Percentiles rank a stretch among this genome's conserved stretches.
Evolutionary conservation across 2,329 filamentous ascomycete species (phyloP).

Genomic region (Penicillium sp.): DNA sequence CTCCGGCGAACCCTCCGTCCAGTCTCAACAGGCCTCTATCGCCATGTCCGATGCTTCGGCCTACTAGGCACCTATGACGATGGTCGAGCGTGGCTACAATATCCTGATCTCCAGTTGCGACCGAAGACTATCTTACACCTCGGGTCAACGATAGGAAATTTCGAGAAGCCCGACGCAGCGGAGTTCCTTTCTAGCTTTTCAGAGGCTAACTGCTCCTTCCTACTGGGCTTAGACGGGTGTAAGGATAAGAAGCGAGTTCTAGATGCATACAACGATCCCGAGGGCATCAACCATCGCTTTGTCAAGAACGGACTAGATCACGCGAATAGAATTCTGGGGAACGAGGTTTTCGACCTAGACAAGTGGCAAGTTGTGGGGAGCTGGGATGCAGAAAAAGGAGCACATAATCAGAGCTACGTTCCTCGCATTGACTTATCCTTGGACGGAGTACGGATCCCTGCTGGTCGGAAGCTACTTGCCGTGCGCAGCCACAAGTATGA

Average conservation of each 20-base stretch:
- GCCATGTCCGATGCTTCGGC: slow-evolving; percentile 75
- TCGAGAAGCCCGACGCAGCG: slow-evolving; percentile 11
- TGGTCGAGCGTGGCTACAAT: slow-evolving; percentile 77
- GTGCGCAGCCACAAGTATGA: slow-evolving; percentile 20
- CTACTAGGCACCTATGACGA: slow-evolving; percentile 87
- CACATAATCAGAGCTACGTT: slow-evolving; percentile 19
- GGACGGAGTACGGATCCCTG: neutral
- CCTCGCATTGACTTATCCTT: neutral
- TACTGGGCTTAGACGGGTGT: slow-evolving; percentile 20
- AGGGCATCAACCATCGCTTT: slow-evolving; percentile 18
- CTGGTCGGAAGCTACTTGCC: slow-evolving; percentile 3
- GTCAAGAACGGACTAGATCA: slow-evolving; percentile 17
- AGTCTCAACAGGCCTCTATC: slow-evolving; percentile 64
- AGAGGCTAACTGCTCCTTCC: neutral
- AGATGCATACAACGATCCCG: slow-evolving; percentile 63
- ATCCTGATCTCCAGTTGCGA: slow-evolving; percentile 53
- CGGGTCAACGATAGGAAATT: slow-evolving; percentile 20
- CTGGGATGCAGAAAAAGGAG: neutral
- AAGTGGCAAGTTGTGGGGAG: neutral
- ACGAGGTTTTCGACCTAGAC: slow-evolving; percentile 65
- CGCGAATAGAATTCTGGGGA: slow-evolving; percentile 74
- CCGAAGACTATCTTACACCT: slow-evolving; percentile 18
- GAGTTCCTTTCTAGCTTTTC: slow-evolving; percentile 17
- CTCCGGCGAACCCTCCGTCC: slow-evolving; percentile 71
- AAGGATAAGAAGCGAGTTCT: slow-evolving; percentile 74